Conservation (phyloP, 805 yeast species). For the Candida chauliodis region DNA sequence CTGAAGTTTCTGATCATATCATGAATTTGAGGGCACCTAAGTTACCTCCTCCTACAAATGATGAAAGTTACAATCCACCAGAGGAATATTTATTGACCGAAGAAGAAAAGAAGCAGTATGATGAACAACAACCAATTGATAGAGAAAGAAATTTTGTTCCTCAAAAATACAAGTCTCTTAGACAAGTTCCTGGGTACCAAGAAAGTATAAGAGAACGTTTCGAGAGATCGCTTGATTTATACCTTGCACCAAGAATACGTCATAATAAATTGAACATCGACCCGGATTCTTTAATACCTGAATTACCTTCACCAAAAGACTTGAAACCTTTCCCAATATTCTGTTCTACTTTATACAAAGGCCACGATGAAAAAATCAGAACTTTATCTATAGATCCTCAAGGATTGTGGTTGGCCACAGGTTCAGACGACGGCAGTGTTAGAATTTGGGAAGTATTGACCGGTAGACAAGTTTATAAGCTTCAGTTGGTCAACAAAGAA, state of each 20-base stretch:
- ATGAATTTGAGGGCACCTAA: slow-evolving; percentile 96
- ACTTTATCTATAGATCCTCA: slow-evolving; percentile 79
- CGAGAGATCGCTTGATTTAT: slow-evolving; percentile 90
- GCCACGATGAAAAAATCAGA: slow-evolving; percentile 82
- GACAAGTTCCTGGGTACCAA: slow-evolving; percentile 91
- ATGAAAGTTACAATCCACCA: slow-evolving; percentile 96
- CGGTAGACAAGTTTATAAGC: slow-evolving; percentile 85
- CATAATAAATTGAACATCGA: slow-evolving; percentile 88
- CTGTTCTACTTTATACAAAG: slow-evolving; percentile 77
- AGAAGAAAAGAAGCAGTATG: slow-evolving; percentile 74
- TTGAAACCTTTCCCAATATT: slow-evolving; percentile 94
- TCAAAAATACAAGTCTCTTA: slow-evolving; percentile 72
- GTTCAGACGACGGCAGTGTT: slow-evolving; percentile 94
- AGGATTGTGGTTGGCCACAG: slow-evolving; percentile 96
- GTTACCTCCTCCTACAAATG: slow-evolving; percentile 92
- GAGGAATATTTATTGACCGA: slow-evolving; percentile 82
- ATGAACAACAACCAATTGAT: slow-evolving; percentile 66
- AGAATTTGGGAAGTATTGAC: slow-evolving; percentile 96
- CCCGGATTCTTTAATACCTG: slow-evolving; percentile 94
- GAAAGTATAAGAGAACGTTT: slow-evolving; percentile 85
- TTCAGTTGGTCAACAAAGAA: slow-evolving; percentile 47
- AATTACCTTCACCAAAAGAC: slow-evolving; percentile 94
- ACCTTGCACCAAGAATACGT: slow-evolving; percentile 94
- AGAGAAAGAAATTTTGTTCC: slow-evolving; percentile 80
- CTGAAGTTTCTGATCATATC: slow-evolving; percentile 63